phyloP scores from a whole-genome alignment of 495 filamentous ascomycete species.

The Penicillium robsamsonii region DNA sequence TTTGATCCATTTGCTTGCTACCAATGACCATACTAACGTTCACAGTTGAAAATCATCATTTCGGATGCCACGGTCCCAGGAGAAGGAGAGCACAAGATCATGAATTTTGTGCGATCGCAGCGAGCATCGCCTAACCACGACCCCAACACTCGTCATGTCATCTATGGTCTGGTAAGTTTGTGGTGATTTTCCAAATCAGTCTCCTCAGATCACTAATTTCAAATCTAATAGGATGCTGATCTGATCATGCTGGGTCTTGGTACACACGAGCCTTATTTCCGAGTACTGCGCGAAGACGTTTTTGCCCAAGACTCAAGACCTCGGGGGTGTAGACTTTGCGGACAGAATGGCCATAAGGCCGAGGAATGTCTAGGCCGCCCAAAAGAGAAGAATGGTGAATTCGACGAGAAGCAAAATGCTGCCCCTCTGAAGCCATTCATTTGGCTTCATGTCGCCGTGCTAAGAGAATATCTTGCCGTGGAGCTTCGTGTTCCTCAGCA shows the following conservation, averaged over 20 bases:
- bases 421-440: constrained; percentile 84
- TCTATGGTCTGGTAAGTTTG: constrained; percentile 69
- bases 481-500: constrained; percentile 82
- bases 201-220: constrained; percentile 21
- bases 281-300: constrained; percentile 95
- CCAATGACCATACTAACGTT: constrained; percentile 22
- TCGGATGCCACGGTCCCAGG: constrained; percentile 97
- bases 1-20: neutral
- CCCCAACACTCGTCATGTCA: constrained; percentile 94
- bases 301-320: constrained; percentile 84
- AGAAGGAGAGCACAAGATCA: constrained; percentile 99
- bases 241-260: constrained; percentile 97
- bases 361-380: constrained; percentile 78
- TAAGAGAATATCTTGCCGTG: constrained; percentile 89
- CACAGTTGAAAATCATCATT: constrained; percentile 86
- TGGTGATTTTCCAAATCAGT: neutral
- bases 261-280: constrained; percentile 97
- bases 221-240: constrained; percentile 69
- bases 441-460: constrained; percentile 90
- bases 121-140: constrained; percentile 85
- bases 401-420: constrained; percentile 76
- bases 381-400: constrained; percentile 81
- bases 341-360: constrained; percentile 84
- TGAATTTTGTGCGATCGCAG: constrained; percentile 96
- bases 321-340: constrained; percentile 79